Evolutionary conservation across 2,329 filamentous ascomycete genomes (phyloP), one percentile per base, ranked within the genome.

Genomic region (Gremmenia infestans): DNA sequence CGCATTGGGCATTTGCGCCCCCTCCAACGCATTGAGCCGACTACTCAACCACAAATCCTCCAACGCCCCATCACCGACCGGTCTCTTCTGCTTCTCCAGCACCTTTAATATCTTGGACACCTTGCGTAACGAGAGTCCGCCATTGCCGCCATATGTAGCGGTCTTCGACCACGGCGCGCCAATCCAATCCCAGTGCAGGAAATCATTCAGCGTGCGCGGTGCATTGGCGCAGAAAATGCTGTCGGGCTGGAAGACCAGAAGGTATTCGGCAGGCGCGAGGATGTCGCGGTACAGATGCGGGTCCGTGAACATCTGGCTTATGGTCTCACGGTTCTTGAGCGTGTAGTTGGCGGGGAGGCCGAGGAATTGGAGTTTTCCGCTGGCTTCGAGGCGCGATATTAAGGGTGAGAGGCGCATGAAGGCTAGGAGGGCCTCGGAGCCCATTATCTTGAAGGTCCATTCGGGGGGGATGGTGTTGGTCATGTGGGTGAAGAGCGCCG

Each of bases 391-490:
- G 51, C 77, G 71, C 54, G 73, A 71, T 54, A 78, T 73, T 32
- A 74, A 70, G 32, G 71, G 72, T 25, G 73, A 72, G 40, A 74
- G 70, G 36, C 72, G 71, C 40, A 82, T 68, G 60, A 72, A 73
- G 40, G 70, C 64, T 28, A 77, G 71, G 36, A 77, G 78, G 58
- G 71, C 64, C 3, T 72, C 69, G 2, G 77, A 79, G 50, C 79
- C 79, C 72, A 81, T 79, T 71, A 81, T 81, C 42, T 74, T 74
- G 69, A 81, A 80, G 23, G 72, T 74, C 80, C 80, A 83, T 70
- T 81, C 78, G 0, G 78, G 74, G 4, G 79, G 79, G 3, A 82
- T 74, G 19, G 81, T 75, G 1, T 74, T 71, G 53, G 79, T 80
- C 70, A 82, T 80, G 68, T 82, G 80, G 22, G 81, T 71, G 67